Conservation (phyloP, 2,329 filamentous ascomycete genomes). For the Colletotrichum salicis region DNA sequence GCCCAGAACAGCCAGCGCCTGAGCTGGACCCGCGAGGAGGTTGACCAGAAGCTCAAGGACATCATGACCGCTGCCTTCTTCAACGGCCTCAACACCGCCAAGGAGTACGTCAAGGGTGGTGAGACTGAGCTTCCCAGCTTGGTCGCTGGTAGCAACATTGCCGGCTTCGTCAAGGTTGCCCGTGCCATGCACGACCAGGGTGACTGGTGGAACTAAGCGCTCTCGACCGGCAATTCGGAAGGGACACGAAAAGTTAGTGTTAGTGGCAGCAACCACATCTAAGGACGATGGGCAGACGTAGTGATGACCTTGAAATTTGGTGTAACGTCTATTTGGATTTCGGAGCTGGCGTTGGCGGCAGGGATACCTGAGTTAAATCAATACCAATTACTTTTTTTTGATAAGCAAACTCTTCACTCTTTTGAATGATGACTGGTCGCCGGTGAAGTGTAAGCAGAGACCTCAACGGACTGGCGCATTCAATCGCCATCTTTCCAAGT, state of each 20-base stretch:
- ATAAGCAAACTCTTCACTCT: not conserved
- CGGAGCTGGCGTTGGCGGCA: slow-evolving; percentile 34
- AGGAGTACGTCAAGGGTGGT: slow-evolving; percentile 82
- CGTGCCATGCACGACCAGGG: slow-evolving; percentile 96
- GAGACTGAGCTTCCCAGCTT: slow-evolving; percentile 90
- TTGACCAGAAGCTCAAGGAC: slow-evolving; percentile 87
- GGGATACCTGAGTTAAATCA: slow-evolving; percentile 30
- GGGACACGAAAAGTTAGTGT: not conserved
- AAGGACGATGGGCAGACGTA: slow-evolving; percentile 2
- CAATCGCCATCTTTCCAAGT: not conserved
- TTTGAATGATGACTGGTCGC: not conserved
- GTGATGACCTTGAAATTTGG: slow-evolving; percentile 22
- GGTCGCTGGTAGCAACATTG: slow-evolving; percentile 96
- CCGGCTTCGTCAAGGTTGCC: slow-evolving; percentile 96
- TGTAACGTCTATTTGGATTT: slow-evolving; percentile 28
- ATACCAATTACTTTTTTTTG: slow-evolving; percentile 24
- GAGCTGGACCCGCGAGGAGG: slow-evolving; percentile 87
- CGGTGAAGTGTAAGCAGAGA: too few relatives aligned
- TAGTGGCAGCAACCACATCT: slow-evolving; percentile 1
- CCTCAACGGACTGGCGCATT: not conserved
- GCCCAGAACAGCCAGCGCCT: slow-evolving; percentile 94
- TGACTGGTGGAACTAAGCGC: slow-evolving; percentile 78
- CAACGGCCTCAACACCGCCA: slow-evolving; percentile 87
- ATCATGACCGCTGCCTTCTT: slow-evolving; percentile 97
- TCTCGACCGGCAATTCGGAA: not conserved